A percentile compares a stretch with the other conserved stretches of the same genome.
Evolutionary conservation across 2,329 filamentous ascomycete species (phyloP).

Genomic region (Cadophora sp.): DNA sequence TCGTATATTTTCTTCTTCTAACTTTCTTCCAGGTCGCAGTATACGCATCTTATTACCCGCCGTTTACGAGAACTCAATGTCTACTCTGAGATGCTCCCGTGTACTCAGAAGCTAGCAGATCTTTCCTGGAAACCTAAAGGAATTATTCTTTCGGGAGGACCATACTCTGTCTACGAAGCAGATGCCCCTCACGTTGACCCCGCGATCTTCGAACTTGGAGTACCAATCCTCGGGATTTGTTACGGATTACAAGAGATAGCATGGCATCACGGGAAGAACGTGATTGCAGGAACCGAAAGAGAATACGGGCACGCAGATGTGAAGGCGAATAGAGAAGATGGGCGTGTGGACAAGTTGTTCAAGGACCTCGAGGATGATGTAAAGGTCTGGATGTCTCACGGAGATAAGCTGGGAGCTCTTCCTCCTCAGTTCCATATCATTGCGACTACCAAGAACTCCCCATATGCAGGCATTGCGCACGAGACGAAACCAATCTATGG

Average conservation of each 20-base stretch:
- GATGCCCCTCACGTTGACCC: slow-evolving; percentile 82
- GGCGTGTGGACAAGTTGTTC: slow-evolving; percentile 81
- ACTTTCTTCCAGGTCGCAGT: slow-evolving; percentile 58
- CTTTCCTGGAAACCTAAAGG: slow-evolving; percentile 82
- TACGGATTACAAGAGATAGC: slow-evolving; percentile 73
- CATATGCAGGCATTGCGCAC: slow-evolving; percentile 82
- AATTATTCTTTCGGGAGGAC: slow-evolving; percentile 77
- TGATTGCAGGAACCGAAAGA: slow-evolving; percentile 68
- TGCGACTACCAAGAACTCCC: slow-evolving; percentile 77
- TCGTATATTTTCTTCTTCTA: slow-evolving; percentile 20
- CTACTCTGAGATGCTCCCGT: slow-evolving; percentile 88
- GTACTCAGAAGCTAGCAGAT: slow-evolving; percentile 81
- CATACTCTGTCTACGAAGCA: slow-evolving; percentile 80
- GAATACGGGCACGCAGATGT: slow-evolving; percentile 51
- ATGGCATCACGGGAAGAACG: slow-evolving; percentile 70
- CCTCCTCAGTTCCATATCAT: slow-evolving; percentile 77
- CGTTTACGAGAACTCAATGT: slow-evolving; percentile 80
- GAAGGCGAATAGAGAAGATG: slow-evolving; percentile 61
- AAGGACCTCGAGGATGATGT: slow-evolving; percentile 73
- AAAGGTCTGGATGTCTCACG: slow-evolving; percentile 86
- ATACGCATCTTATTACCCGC: slow-evolving; percentile 67
- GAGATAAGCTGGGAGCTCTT: slow-evolving; percentile 80
- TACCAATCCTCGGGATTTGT: slow-evolving; percentile 47
- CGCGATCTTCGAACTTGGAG: slow-evolving; percentile 74
- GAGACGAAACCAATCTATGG: slow-evolving; percentile 73